Conservation (phyloP, 352 stramenopile species). For the Phytophthora cryptogea region DNA sequence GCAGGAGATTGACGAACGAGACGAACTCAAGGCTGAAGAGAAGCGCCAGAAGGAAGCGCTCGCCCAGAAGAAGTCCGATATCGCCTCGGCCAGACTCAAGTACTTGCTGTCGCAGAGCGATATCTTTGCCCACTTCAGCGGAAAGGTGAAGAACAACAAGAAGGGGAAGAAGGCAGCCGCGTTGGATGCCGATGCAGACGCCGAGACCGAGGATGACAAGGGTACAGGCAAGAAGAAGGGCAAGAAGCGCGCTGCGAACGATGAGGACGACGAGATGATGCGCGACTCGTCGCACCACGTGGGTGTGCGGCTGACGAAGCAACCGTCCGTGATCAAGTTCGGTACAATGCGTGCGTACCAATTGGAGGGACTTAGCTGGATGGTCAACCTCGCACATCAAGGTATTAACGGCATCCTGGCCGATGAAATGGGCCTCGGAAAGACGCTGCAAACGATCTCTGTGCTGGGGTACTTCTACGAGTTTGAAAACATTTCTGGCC, state of each 20-base stretch:
- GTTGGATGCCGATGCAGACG: slow-evolving; percentile 53
- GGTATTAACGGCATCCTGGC: slow-evolving; percentile 98
- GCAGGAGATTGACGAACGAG: slow-evolving; percentile 66
- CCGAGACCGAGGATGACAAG: slow-evolving; percentile 76
- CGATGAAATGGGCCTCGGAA: slow-evolving; percentile 98
- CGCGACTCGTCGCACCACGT: slow-evolving; percentile 65
- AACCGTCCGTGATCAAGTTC: slow-evolving; percentile 92
- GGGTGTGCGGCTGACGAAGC: slow-evolving; percentile 91
- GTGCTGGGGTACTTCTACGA: slow-evolving; percentile 85
- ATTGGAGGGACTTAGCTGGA: slow-evolving; percentile 98
- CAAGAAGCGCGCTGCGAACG: slow-evolving; percentile 88
- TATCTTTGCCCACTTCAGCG: slow-evolving; percentile 98
- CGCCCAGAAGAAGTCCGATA: slow-evolving; percentile 76
- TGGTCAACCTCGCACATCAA: slow-evolving; percentile 98
- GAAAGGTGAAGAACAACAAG: slow-evolving; percentile 81
- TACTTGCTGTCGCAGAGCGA: slow-evolving; percentile 97
- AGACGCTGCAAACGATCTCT: slow-evolving; percentile 95
- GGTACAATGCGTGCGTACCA: slow-evolving; percentile 98
- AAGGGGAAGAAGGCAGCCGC: slow-evolving; percentile 27
- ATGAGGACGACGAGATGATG: slow-evolving; percentile 74
- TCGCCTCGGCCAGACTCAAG: slow-evolving; percentile 86
- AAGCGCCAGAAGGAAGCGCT: slow-evolving; percentile 81
- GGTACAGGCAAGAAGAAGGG: slow-evolving; percentile 40
- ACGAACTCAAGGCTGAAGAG: slow-evolving; percentile 79
- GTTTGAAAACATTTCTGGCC: slow-evolving; percentile 85